These are phyloP conservation scores for Apiotrichum gracile DNA, from an alignment of 1,284 basidiomycete genomes.

Conservation along the genomic window DNA sequence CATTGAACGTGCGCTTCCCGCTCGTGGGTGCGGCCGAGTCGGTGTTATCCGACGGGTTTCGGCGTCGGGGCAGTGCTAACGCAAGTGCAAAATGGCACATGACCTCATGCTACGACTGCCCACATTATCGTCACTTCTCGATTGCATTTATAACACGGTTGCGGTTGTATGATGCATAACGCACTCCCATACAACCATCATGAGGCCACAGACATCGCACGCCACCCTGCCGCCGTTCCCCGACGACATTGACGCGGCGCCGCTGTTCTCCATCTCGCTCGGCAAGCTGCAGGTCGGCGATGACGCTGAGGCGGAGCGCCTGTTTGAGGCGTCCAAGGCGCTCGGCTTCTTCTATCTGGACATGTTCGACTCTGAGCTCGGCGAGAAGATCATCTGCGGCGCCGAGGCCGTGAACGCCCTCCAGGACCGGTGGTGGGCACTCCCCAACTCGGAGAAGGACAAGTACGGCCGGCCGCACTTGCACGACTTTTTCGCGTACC, in stretches of 20 bases:
- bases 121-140: too few species aligned
- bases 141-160: too few species aligned
- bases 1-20: too few species aligned
- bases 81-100: too few species aligned
- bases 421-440: constrained; percentile 22
- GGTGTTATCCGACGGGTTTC: neutral
- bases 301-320: constrained; percentile 10
- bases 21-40: too few species aligned
- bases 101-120: neutral
- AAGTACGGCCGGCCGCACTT: constrained; percentile 17
- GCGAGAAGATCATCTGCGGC: constrained; percentile 19
- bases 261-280: constrained; percentile 22
- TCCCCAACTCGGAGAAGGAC: constrained; percentile 25
- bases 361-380: constrained; percentile 19
- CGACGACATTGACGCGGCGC: constrained; percentile 16
- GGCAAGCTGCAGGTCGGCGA: constrained; percentile 19
- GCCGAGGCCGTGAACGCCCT: constrained; percentile 22
- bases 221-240: constrained; percentile 23
- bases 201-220: constrained; percentile 17
- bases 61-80: too few species aligned
- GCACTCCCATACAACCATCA: neutral
- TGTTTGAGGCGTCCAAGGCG: constrained; percentile 21
- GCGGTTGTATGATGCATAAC: too few species aligned
- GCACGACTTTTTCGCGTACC: constrained; percentile 24
- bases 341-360: constrained; percentile 36